Conservation (phyloP, 805 yeast genomes). For the Pichia pseudocactophila region DNA sequence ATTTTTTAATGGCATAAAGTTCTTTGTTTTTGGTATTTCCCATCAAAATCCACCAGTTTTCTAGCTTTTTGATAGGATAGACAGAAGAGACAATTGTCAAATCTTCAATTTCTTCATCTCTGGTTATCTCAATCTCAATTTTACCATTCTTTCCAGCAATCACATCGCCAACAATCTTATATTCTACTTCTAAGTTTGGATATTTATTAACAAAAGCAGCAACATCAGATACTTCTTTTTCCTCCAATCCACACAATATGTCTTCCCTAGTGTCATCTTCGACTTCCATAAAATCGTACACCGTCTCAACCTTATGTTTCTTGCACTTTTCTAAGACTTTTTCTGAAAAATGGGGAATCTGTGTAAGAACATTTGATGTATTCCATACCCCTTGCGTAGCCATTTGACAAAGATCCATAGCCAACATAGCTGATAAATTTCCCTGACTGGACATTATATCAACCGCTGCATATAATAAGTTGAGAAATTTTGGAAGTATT, state of each 20-base stretch:
- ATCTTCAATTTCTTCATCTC: constrained; percentile 74
- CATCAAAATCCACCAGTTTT: constrained; percentile 82
- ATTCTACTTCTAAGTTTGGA: constrained; percentile 73
- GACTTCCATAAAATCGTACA: constrained; percentile 70
- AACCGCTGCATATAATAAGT: constrained; percentile 54
- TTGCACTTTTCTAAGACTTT: constrained; percentile 46
- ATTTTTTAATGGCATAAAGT: constrained; percentile 65
- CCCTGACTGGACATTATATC: constrained; percentile 81
- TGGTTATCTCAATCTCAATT: constrained; percentile 41
- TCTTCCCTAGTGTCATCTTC: constrained; percentile 56
- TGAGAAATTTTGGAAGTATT: constrained; percentile 42
- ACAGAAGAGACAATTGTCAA: constrained; percentile 47
- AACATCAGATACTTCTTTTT: constrained; percentile 46
- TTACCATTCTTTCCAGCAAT: constrained; percentile 36
- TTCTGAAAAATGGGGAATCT: constrained; percentile 59
- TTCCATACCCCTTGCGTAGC: constrained; percentile 81
- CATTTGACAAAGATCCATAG: constrained; percentile 88
- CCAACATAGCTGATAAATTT: constrained; percentile 61
- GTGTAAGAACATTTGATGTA: constrained; percentile 66
- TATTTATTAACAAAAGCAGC: constrained; percentile 86
- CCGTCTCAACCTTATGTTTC: constrained; percentile 50
- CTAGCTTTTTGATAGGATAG: constrained; percentile 53
- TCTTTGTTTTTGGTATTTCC: constrained; percentile 58
- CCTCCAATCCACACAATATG: constrained; percentile 44
- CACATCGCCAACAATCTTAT: constrained; percentile 37